These are phyloP conservation scores for Trichoderma pleuroti DNA, from an alignment of 2,329 filamentous ascomycete species.

Conservation along the genomic window DNA sequence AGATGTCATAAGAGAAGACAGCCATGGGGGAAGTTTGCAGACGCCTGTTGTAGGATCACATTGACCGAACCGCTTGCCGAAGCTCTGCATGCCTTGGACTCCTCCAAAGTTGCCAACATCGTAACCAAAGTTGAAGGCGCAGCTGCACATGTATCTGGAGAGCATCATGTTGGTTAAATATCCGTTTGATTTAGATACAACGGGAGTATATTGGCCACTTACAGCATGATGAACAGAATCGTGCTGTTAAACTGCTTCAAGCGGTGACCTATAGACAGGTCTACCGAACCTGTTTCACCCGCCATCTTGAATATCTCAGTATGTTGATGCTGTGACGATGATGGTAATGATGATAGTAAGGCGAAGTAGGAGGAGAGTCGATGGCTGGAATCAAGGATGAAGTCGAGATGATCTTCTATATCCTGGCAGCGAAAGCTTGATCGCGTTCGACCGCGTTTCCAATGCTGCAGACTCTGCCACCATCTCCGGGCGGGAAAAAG, in stretches of 20 bases:
- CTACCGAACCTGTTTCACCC: neutral
- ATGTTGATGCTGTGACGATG: neutral
- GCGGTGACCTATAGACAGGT: conserved; percentile 8
- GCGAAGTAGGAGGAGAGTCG: neutral
- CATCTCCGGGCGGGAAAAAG: neutral
- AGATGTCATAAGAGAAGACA: conserved; percentile 28
- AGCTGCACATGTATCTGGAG: conserved; percentile 26
- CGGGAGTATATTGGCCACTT: neutral
- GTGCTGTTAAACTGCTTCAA: conserved; percentile 12
- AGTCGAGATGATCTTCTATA: neutral
- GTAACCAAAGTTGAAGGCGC: conserved; percentile 29
- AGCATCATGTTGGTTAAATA: neutral
- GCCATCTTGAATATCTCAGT: neutral
- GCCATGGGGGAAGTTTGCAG: conserved; percentile 24
- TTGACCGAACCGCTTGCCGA: conserved; percentile 26
- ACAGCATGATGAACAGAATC: conserved; percentile 10
- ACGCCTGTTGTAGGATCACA: conserved; percentile 20
- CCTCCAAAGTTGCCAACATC: conserved; percentile 29
- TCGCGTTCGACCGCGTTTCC: neutral
- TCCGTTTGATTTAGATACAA: neutral
- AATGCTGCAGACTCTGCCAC: conserved; percentile 1
- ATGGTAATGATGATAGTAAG: neutral
- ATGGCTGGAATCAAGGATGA: neutral
- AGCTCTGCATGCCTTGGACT: conserved; percentile 29
- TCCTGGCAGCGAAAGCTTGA: neutral